phyloP scores from a whole-genome alignment of 2,329 filamentous ascomycete species.

The Aspergillus sp. region DNA sequence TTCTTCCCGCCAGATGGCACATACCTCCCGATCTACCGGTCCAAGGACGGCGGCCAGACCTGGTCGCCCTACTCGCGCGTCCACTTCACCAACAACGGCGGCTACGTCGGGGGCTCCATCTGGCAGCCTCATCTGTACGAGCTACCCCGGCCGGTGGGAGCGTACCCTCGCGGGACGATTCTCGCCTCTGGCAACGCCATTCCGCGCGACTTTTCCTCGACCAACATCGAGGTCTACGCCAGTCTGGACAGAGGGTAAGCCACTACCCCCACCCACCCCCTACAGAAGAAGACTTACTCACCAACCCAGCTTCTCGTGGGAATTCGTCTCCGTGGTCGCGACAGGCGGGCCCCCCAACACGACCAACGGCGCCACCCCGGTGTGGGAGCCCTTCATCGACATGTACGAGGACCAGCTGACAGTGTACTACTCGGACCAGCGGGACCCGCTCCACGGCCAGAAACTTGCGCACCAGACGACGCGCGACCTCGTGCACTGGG shows the following conservation, averaged over 20 bases:
- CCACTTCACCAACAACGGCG: slow-evolving; percentile 59
- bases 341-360: slow-evolving; percentile 55
- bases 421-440: slow-evolving; percentile 68
- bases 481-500: slow-evolving; percentile 58
- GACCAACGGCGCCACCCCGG: slow-evolving; percentile 60
- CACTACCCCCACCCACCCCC: slow-evolving; percentile 54
- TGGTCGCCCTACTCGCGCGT: slow-evolving; percentile 63
- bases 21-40: slow-evolving; percentile 7
- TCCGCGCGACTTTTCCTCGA: slow-evolving; percentile 26
- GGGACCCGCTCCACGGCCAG: slow-evolving; percentile 62
- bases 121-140: slow-evolving; percentile 68
- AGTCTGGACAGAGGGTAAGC: slow-evolving; percentile 28
- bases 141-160: slow-evolving; percentile 55
- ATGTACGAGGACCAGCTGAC: slow-evolving; percentile 57
- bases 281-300: slow-evolving; percentile 26
- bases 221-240: slow-evolving; percentile 67
- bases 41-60: slow-evolving; percentile 49
- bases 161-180: slow-evolving; percentile 60
- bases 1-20: background rate
- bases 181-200: slow-evolving; percentile 53
- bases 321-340: slow-evolving; percentile 63
- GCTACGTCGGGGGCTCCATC: slow-evolving; percentile 62
- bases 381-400: slow-evolving; percentile 69
- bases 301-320: slow-evolving; percentile 45
- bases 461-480: slow-evolving; percentile 64